Evolutionary conservation across 139 green algal genomes (phyloP), one percentile per base, ranked within the genome.

Genomic region (Haematococcus sp.): DNA sequence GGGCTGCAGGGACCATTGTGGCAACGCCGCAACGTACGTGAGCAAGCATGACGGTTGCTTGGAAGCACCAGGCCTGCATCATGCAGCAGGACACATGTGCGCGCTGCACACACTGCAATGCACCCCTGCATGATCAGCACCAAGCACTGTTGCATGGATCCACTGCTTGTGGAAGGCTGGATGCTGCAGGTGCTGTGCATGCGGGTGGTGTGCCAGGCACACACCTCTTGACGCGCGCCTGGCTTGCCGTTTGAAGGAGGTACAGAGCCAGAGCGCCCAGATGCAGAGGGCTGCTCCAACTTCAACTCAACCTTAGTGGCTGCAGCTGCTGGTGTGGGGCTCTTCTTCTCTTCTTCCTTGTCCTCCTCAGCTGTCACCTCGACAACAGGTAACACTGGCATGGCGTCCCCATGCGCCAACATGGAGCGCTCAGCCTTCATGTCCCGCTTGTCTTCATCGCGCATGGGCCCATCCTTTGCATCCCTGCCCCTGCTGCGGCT

Each of bases 231-330:
- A 9, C 27, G 46, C 4, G 46, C n/a, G 17, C 43, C 30, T 23
- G 20, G 54, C 69, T n/a, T 4, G n/a, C 15, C 31, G 35, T 75
- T 49, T 11, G 40, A 49, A 11, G 40, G 40, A 7, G 11, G 40
- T 11, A 49, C 40, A 19, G 40, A 49, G 11, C 40, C 40, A 19
- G 40, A 49, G 40, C 40, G 40, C 11, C 7, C 40, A 19, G 40
- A 40, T 5, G 60, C 68, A n/a, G 20, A 60, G 9, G 35, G 40
- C 22, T 32, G 16, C 5, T 74, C 27, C n/a, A n/a, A n/a, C 32
- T 63, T 30, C 43, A 82, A 49, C 19, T 77, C 54, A 0, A 63
- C 52, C 66, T 83, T 75, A 33, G 67, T 75, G 30, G 40, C 40
- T 35, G 55, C 43, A 3, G 43, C 54, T 15, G 34, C 34, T 19